Percentiles rank a stretch among this genome's conserved stretches.
These are phyloP conservation scores for Irpex rosettiformis DNA, from an alignment of 1,284 basidiomycete genomes.

Conservation along the genomic window DNA sequence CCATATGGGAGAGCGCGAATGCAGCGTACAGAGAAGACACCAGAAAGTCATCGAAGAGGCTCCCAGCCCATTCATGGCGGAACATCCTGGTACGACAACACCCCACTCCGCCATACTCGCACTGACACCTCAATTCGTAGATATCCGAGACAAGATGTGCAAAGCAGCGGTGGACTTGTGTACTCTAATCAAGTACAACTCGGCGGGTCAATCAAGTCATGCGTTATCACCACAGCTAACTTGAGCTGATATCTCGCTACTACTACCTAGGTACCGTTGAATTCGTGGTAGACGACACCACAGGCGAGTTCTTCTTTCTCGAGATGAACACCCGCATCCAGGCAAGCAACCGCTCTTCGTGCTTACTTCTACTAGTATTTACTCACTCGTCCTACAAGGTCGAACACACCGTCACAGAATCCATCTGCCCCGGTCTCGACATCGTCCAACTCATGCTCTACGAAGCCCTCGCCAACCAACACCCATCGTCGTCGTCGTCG, in stretches of 20 bases:
- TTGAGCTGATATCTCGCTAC: background rate
- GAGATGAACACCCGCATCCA: slow-evolving; percentile 77
- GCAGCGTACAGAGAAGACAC: slow-evolving; percentile 66
- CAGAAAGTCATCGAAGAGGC: slow-evolving; percentile 77
- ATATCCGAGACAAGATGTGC: slow-evolving; percentile 45
- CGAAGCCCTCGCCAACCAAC: slow-evolving; percentile 42
- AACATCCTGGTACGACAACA: slow-evolving; percentile 32
- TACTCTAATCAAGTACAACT: slow-evolving; percentile 49
- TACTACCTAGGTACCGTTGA: slow-evolving; percentile 58
- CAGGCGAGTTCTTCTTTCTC: slow-evolving; percentile 62
- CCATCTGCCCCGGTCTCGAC: slow-evolving; percentile 53
- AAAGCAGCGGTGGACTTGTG: slow-evolving; percentile 51
- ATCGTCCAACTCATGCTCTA: slow-evolving; percentile 65
- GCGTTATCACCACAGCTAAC: no score
- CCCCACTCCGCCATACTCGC: background rate
- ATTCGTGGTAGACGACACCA: slow-evolving; percentile 59
- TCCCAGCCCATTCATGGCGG: slow-evolving; percentile 49
- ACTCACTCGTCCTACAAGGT: slow-evolving; percentile 35
- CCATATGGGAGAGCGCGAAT: slow-evolving; percentile 71
- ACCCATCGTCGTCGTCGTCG: slow-evolving; percentile 18
- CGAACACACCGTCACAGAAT: slow-evolving; percentile 70
- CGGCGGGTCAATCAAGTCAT: slow-evolving; percentile 42
- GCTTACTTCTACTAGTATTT: background rate
- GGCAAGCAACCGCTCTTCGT: slow-evolving; percentile 27
- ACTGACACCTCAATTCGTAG: slow-evolving; percentile 23